Evolutionary conservation across 2,329 filamentous ascomycete genomes (phyloP).

Genomic region (Alternaria metachromatica): DNA sequence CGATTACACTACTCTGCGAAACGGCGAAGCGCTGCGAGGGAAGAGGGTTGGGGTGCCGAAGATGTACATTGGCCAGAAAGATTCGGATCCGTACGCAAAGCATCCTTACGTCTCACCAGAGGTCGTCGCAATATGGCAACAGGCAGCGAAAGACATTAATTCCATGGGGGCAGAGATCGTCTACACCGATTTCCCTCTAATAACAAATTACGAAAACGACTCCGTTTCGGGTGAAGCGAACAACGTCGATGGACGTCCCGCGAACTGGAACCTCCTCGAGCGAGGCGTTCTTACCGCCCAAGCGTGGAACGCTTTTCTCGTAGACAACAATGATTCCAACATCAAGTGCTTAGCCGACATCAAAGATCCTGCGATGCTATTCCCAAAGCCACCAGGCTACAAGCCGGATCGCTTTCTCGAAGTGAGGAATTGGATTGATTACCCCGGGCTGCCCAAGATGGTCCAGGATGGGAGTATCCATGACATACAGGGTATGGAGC

Average conservation of each 20-base stretch:
- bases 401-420: constrained; percentile 50
- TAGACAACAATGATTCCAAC: constrained; percentile 50
- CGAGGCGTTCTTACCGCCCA: constrained; percentile 58
- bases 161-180: constrained; percentile 52
- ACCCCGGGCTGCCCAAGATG: constrained; percentile 42
- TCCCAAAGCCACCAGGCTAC: constrained; percentile 47
- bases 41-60: constrained; percentile 59
- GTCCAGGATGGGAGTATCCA: constrained; percentile 48
- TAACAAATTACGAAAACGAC: constrained; percentile 56
- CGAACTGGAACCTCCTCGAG: constrained; percentile 57
- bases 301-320: constrained; percentile 61
- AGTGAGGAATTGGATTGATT: constrained; percentile 50
- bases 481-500: constrained; percentile 51
- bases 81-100: constrained; percentile 41
- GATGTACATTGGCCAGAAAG: constrained; percentile 57
- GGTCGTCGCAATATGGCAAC: constrained; percentile 48
- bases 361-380: constrained; percentile 46
- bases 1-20: constrained; percentile 44
- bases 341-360: constrained; percentile 50
- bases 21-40: constrained; percentile 47
- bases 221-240: constrained; percentile 44
- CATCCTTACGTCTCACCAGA: constrained; percentile 45
- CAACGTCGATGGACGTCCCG: constrained; percentile 52
- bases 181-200: constrained; percentile 55
- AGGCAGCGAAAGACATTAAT: constrained; percentile 48